A percentile compares a stretch with the other conserved stretches of the same genome.
Conservation (phyloP, 1,284 basidiomycete genomes). For the Pulveroboletus sp. region DNA sequence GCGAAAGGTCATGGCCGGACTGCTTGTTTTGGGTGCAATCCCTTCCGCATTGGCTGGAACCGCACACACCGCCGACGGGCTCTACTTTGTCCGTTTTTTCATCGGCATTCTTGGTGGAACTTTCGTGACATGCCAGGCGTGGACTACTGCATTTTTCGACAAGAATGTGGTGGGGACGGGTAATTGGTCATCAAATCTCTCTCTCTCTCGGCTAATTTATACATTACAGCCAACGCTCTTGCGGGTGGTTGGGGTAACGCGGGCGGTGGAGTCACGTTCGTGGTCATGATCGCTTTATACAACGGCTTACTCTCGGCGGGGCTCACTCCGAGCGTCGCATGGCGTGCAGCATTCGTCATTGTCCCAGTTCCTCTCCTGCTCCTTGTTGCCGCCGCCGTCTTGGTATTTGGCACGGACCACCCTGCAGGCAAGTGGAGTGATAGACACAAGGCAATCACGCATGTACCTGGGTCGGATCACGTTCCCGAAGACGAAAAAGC, state of each 20-base stretch:
- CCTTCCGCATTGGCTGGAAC: constrained; percentile 65
- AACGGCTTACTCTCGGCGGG: constrained; percentile 44
- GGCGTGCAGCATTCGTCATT: constrained; percentile 28
- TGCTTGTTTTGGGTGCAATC: constrained; percentile 62
- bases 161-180: constrained; percentile 56
- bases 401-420: constrained; percentile 61
- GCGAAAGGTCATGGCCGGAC: constrained; percentile 58
- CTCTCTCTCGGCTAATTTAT: neutral
- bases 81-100: constrained; percentile 43
- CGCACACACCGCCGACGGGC: constrained; percentile 43
- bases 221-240: constrained; percentile 47
- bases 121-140: constrained; percentile 52
- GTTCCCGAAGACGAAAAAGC: neutral
- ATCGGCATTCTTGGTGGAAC: constrained; percentile 57
- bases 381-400: constrained; percentile 43
- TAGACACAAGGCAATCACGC: constrained; percentile 44
- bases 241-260: constrained; percentile 57
- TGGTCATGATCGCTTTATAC: constrained; percentile 62
- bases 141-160: constrained; percentile 50
- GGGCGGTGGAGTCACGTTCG: constrained; percentile 55
- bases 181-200: neutral
- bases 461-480: neutral
- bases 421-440: constrained; percentile 61
- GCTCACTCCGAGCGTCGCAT: constrained; percentile 48
- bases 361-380: constrained; percentile 61